A percentile compares a stretch with the other conserved stretches of the same genome.
Evolutionary conservation across 495 filamentous ascomycete species (phyloP).

Genomic region (Parachaetomium inaequale): DNA sequence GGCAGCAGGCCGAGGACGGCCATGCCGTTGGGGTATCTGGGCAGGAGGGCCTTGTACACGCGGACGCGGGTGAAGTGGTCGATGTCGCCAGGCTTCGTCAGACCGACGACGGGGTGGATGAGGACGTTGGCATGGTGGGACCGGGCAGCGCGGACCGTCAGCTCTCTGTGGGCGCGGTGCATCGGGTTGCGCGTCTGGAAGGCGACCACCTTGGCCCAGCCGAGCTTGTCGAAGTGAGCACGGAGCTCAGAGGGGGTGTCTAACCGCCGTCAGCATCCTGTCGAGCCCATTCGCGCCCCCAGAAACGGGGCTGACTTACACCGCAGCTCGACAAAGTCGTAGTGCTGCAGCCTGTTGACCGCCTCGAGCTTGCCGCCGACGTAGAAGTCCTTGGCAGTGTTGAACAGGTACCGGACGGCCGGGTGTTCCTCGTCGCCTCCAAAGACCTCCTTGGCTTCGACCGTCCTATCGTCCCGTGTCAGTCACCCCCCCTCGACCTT

Average conservation of each 20-base stretch:
- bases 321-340: conserved; percentile 95
- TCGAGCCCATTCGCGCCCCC: background rate
- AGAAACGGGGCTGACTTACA: conserved; percentile 48
- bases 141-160: conserved; percentile 94
- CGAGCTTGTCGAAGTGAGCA: conserved; percentile 97
- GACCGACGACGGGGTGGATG: conserved; percentile 96
- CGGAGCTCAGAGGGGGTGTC: conserved; percentile 94
- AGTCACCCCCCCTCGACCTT: background rate
- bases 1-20: conserved; percentile 93
- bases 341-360: conserved; percentile 90
- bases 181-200: conserved; percentile 99
- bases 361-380: conserved; percentile 94
- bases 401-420: conserved; percentile 82
- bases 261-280: conserved; percentile 34
- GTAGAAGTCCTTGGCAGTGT: conserved; percentile 78
- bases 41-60: conserved; percentile 94
- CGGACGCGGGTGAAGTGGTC: conserved; percentile 99
- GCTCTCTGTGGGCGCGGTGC: conserved; percentile 95
- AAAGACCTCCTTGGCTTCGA: conserved; percentile 91
- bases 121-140: conserved; percentile 95
- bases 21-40: conserved; percentile 98
- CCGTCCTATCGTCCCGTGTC: conserved; percentile 51
- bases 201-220: conserved; percentile 93
- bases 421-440: conserved; percentile 93
- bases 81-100: conserved; percentile 98